Evolutionary conservation across 108 stramenopile species (phyloP).

Genomic region (Mediolabrus comicus): DNA sequence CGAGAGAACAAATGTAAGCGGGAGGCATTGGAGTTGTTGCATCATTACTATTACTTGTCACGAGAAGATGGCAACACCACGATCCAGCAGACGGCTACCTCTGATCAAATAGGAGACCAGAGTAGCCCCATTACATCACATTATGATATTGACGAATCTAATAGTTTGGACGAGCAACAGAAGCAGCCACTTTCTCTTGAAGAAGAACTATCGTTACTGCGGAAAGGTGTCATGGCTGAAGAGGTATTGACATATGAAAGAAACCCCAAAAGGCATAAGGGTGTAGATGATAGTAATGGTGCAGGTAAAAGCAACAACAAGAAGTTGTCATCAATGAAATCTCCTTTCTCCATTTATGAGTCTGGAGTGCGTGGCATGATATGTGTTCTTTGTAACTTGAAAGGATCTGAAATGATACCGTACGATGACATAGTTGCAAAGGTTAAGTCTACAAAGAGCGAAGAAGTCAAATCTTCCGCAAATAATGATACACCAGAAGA

Average conservation of each 20-base stretch:
- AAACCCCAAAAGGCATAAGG: conserved; percentile 11
- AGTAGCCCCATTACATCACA: background rate
- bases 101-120: background rate
- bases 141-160: background rate
- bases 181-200: conserved; percentile 54
- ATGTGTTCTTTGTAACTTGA: conserved; percentile 57
- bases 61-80: background rate
- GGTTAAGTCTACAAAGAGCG: background rate
- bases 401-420: conserved; percentile 49
- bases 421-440: conserved; percentile 36
- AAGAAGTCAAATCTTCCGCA: background rate
- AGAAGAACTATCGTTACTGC: conserved; percentile 69
- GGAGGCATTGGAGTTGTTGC: conserved; percentile 76
- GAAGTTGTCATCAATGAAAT: conserved; percentile 21
- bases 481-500: background rate
- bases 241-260: conserved; percentile 36
- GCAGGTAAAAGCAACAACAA: background rate
- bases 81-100: background rate
- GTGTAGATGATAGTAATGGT: background rate
- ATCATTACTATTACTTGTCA: conserved; percentile 55
- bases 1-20: conserved; percentile 68
- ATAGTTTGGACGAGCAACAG: conserved; percentile 2
- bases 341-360: conserved; percentile 59
- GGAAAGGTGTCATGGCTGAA: conserved; percentile 46
- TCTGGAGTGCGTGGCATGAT: conserved; percentile 70